Conservation (phyloP, 305 asterid species). For the Solanum aculeatissimum region DNA sequence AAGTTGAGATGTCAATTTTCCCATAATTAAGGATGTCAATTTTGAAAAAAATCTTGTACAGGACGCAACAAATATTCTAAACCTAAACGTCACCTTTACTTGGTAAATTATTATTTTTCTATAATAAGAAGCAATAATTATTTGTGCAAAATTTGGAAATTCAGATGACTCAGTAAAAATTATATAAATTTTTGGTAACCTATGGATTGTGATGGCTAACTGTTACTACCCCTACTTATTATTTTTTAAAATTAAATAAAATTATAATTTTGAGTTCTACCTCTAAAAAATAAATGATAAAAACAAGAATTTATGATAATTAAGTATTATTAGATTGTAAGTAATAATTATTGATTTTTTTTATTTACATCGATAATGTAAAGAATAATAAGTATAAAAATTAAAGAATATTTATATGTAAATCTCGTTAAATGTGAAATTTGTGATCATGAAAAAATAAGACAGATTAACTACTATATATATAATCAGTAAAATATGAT, state of each 20-base stretch:
- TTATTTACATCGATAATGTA: too few relatives aligned
- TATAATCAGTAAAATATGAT: too few relatives aligned
- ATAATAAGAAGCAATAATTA: background rate
- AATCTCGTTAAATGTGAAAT: too few relatives aligned
- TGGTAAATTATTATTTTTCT: background rate
- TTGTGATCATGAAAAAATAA: too few relatives aligned
- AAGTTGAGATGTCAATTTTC: background rate
- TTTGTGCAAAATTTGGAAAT: background rate
- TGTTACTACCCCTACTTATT: background rate
- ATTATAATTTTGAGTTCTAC: background rate
- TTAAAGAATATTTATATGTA: too few relatives aligned
- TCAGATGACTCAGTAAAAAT: background rate
- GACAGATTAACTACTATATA: too few relatives aligned
- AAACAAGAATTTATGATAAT: too few relatives aligned
- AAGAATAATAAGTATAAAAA: too few relatives aligned
- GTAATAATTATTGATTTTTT: too few relatives aligned
- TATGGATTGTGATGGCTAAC: background rate
- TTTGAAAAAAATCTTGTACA: background rate
- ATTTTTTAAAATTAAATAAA: background rate
- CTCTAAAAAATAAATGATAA: too few relatives aligned
- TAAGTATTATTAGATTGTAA: too few relatives aligned
- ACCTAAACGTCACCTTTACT: background rate
- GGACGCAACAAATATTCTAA: background rate
- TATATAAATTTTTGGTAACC: background rate
- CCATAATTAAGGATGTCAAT: background rate